Conservation (phyloP, 2,329 filamentous ascomycete genomes). For the Xylariomycetidae sp. region DNA sequence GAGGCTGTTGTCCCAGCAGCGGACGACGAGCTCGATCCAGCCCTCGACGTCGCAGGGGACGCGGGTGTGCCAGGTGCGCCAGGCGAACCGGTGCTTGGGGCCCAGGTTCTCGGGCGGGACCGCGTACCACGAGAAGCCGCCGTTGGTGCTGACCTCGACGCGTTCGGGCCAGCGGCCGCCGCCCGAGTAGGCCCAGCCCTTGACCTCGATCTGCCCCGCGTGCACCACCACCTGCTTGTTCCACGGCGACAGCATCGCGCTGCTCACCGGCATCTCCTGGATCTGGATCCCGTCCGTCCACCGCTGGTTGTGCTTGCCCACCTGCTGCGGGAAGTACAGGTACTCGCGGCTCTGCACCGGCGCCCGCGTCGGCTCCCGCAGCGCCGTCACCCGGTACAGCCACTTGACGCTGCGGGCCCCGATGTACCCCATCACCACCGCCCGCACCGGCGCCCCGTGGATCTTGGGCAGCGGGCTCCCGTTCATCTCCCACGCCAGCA, state of each 20-base stretch:
- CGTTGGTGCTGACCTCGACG: slow-evolving; percentile 58
- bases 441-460: slow-evolving; percentile 58
- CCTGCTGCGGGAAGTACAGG: slow-evolving; percentile 62
- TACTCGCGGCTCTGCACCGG: slow-evolving; percentile 63
- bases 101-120: slow-evolving; percentile 55
- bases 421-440: slow-evolving; percentile 60
- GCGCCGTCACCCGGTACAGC: slow-evolving; percentile 57
- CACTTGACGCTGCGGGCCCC: slow-evolving; percentile 60
- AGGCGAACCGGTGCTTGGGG: slow-evolving; percentile 56
- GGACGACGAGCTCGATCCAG: slow-evolving; percentile 52
- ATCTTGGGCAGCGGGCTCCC: slow-evolving; percentile 57
- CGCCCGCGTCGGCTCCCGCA: slow-evolving; percentile 46
- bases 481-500: slow-evolving; percentile 69
- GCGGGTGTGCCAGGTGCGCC: slow-evolving; percentile 59
- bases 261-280: slow-evolving; percentile 66
- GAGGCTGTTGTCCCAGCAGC: slow-evolving; percentile 56
- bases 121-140: slow-evolving; percentile 58
- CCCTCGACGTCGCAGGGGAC: slow-evolving; percentile 57
- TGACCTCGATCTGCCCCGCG: slow-evolving; percentile 49
- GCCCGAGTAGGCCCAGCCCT: slow-evolving; percentile 54
- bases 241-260: slow-evolving; percentile 59
- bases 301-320: slow-evolving; percentile 59
- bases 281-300: slow-evolving; percentile 58
- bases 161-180: slow-evolving; percentile 55
- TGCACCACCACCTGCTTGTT: slow-evolving; percentile 57